Percentiles rank a stretch among this genome's conserved stretches.
These are phyloP conservation scores for Kodamaea alishanica DNA, from an alignment of 1,139 yeast genomes.

Conservation along the genomic window DNA sequence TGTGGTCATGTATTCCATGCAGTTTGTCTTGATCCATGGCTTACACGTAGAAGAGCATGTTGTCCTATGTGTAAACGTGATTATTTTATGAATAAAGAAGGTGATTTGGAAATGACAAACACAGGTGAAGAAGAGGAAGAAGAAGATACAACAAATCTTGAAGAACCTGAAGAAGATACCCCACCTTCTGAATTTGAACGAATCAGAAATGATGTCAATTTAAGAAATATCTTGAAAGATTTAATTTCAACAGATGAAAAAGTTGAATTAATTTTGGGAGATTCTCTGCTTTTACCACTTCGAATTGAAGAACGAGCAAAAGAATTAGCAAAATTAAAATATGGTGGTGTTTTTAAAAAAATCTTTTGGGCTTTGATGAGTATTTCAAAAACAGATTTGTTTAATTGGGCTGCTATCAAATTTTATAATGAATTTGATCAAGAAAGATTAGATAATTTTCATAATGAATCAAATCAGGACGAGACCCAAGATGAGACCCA, in stretches of 20 bases:
- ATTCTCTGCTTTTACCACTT: conserved; percentile 23
- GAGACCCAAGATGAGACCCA: too few relatives aligned
- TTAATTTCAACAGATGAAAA: conserved; percentile 40
- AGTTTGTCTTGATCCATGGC: conserved; percentile 81
- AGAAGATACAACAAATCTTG: conserved; percentile 3
- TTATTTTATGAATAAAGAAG: conserved; percentile 30
- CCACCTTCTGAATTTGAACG: conserved; percentile 35
- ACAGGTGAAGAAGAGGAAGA: conserved; percentile 6
- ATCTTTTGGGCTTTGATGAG: conserved; percentile 58
- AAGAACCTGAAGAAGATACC: conserved; percentile 3
- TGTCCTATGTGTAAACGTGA: conserved; percentile 86
- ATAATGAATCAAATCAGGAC: too few relatives aligned
- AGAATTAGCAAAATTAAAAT: conserved; percentile 33
- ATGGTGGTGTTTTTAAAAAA: conserved; percentile 30
- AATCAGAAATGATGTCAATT: conserved; percentile 38
- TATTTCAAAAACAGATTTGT: conserved; percentile 42
- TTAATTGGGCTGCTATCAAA: conserved; percentile 49
- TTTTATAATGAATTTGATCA: conserved; percentile 24
- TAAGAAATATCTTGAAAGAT: conserved; percentile 40
- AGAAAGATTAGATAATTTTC: conserved; percentile 5
- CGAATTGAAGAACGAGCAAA: conserved; percentile 46
- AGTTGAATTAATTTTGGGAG: conserved; percentile 32
- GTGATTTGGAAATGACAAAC: conserved; percentile 26
- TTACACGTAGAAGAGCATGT: conserved; percentile 69
- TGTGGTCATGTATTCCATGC: conserved; percentile 87